These are phyloP conservation scores for Mycena floridula DNA, from an alignment of 768 basidiomycete species.

Conservation along the genomic window DNA sequence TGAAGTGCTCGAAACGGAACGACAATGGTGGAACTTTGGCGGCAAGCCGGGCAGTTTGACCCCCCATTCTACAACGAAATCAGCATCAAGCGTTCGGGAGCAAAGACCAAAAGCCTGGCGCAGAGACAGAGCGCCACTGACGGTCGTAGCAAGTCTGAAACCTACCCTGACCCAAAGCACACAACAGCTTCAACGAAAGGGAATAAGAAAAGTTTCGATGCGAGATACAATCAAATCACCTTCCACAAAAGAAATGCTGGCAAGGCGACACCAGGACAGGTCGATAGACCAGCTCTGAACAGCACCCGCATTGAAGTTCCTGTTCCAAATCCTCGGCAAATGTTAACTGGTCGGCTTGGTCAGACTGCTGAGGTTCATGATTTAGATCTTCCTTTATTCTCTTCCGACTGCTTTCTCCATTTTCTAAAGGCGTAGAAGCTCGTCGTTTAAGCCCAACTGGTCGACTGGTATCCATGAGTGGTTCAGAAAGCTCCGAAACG, in stretches of 20 bases:
- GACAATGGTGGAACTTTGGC: conserved; percentile 60
- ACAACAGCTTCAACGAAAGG: conserved; percentile 59
- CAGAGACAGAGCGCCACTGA: conserved; percentile 2
- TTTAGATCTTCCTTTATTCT: conserved; percentile 34
- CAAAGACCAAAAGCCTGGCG: conserved; percentile 1
- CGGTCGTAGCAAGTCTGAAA: conserved; percentile 17
- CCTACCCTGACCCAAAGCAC: conserved; percentile 80
- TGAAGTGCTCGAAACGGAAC: conserved; percentile 71
- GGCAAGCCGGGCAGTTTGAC: conserved; percentile 79
- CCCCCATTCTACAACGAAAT: conserved; percentile 61
- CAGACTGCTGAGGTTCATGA: conserved; percentile 24
- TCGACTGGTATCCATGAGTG: too few species aligned
- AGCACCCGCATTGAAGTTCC: conserved; percentile 83
- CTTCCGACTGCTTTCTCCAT: conserved; percentile 48
- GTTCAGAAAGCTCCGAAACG: too few species aligned
- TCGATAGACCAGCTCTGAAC: conserved; percentile 73
- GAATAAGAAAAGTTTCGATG: conserved; percentile 5
- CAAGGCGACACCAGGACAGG: conserved; percentile 81
- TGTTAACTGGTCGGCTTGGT: conserved; percentile 6
- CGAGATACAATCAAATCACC: conserved; percentile 34
- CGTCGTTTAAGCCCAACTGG: conserved; percentile 45
- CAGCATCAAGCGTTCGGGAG: neutral
- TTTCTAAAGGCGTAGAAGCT: conserved; percentile 51
- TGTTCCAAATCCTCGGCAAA: conserved; percentile 61
- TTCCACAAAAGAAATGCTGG: conserved; percentile 90